These are phyloP conservation scores for Pichia nakasei DNA, from an alignment of 805 yeast species.

Conservation along the genomic window DNA sequence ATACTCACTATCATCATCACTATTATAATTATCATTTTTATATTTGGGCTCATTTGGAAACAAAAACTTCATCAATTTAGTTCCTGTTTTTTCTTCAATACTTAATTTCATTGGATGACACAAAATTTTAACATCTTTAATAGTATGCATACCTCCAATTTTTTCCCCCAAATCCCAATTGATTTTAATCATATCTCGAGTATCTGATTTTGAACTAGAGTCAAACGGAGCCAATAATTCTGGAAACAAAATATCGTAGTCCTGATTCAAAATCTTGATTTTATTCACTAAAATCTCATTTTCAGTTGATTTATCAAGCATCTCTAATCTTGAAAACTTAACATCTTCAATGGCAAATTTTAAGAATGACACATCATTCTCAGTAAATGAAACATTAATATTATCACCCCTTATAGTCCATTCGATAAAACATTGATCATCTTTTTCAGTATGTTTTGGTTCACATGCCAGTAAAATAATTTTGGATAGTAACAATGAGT, in stretches of 20 bases:
- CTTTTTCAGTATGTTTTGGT: slow-evolving; percentile 20
- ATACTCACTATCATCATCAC: neutral
- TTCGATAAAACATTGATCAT: slow-evolving; percentile 30
- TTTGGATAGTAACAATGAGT: slow-evolving; percentile 37
- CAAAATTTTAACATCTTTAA: slow-evolving; percentile 51
- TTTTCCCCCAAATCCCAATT: slow-evolving; percentile 78
- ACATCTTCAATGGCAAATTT: slow-evolving; percentile 61
- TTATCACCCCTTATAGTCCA: slow-evolving; percentile 62
- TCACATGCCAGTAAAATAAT: slow-evolving; percentile 21
- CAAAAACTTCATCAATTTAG: slow-evolving; percentile 54
- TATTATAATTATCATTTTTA: neutral
- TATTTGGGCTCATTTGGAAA: slow-evolving; percentile 39
- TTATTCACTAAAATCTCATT: slow-evolving; percentile 51
- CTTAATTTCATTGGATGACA: slow-evolving; percentile 63
- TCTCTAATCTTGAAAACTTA: slow-evolving; percentile 51
- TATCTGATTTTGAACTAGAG: neutral
- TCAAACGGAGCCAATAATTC: slow-evolving; percentile 54
- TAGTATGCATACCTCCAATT: slow-evolving; percentile 84
- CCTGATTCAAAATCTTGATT: slow-evolving; percentile 64
- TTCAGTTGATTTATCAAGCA: slow-evolving; percentile 56
- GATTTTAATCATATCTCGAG: slow-evolving; percentile 32
- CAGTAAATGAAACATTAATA: slow-evolving; percentile 61
- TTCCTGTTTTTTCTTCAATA: slow-evolving; percentile 64
- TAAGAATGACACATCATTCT: slow-evolving; percentile 46
- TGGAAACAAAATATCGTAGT: slow-evolving; percentile 50